Base-by-base conservation (phyloP, 2,329 filamentous ascomycete species). In the Phyllosticta citribraziliensis region DNA sequence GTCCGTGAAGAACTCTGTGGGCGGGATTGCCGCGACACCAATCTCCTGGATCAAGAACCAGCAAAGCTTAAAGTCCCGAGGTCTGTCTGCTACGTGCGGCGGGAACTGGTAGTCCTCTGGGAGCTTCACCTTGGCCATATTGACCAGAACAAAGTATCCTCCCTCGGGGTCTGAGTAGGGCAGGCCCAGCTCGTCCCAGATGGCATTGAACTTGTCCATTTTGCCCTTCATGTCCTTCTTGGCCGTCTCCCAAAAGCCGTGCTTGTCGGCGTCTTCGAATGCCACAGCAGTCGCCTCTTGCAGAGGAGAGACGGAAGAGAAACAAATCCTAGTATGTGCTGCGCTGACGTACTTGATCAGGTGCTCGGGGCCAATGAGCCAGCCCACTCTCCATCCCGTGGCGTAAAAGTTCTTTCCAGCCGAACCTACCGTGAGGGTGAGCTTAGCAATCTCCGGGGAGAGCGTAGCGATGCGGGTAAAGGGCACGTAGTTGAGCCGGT, bases 351-450 rank as follows among this genome's bases (percentile, higher is more conserved):
- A 89, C 72, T 95, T 88, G 76, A 97, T 91, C 58, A 97, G 80
- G 64, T 96, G 84, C 58, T 90, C 84, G 0, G 89, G 91, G 0
- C 94, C 94, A 70, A 97, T 94, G 47, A 99, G 80, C 86, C 93
- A 99, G 60, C 94, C 89, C 66, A 97, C 92, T 62, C 94, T 87
- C 94, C 94, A 99, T 55, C 94, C 94, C 0, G 94, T 99, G 61
- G 90, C 91, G 71, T 97, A 97, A 76, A 99, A 99, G 79, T 94
- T 95, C 82, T 99, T 99, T 68, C 94, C 94, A 1, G 91, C 94
- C 0, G 91, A 96, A 20, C 94, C 94, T 30, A 99, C 94, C 0
- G 94, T 97, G 56, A 99, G 76, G 4, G 94, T 97, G 66, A 96
- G 82, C 62, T 84, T 84, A 67, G 91, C 91, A 57, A 97, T 85